phyloP scores from a whole-genome alignment of 495 filamentous ascomycete species.

The Aspergillus sparsus region DNA sequence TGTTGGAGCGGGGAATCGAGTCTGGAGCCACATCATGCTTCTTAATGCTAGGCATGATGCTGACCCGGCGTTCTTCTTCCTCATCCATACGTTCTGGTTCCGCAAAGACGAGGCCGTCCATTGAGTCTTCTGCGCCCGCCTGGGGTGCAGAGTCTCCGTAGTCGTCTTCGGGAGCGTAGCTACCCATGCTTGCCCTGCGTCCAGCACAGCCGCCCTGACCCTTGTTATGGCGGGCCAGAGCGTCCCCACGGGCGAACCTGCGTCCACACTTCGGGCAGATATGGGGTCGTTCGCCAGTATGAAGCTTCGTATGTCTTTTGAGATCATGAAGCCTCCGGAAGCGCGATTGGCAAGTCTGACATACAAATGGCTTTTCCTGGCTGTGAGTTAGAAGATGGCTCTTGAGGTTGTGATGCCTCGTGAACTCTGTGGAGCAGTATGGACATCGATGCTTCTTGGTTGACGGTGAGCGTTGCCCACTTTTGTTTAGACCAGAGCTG shows the following conservation, averaged over 20 bases:
- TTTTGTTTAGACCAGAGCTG: constrained; percentile 61
- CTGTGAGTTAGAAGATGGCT: constrained; percentile 97
- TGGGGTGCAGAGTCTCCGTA: constrained; percentile 51
- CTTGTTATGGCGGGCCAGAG: constrained; percentile 91
- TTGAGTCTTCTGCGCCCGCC: constrained; percentile 63
- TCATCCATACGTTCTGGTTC: constrained; percentile 67
- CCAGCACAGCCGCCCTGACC: constrained; percentile 95
- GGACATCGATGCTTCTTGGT: constrained; percentile 93
- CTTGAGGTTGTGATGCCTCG: constrained; percentile 97
- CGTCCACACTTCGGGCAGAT: constrained; percentile 91
- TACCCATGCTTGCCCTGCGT: constrained; percentile 80
- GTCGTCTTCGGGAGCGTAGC: constrained; percentile 80
- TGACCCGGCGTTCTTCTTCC: constrained; percentile 58
- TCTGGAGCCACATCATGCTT: constrained; percentile 58
- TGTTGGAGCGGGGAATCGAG: constrained; percentile 39
- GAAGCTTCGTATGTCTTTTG: constrained; percentile 93
- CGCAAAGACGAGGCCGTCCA: constrained; percentile 75
- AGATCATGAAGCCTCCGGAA: constrained; percentile 94
- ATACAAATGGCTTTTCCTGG: constrained; percentile 96
- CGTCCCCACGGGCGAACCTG: constrained; percentile 93
- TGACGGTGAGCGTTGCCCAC: constrained; percentile 67
- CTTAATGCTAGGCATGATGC: constrained; percentile 67
- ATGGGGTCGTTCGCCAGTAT: constrained; percentile 94
- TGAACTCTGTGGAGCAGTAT: constrained; percentile 95
- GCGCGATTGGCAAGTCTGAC: constrained; percentile 81